phyloP scores from a whole-genome alignment of 768 basidiomycete species.

The Rickenella mellea region DNA sequence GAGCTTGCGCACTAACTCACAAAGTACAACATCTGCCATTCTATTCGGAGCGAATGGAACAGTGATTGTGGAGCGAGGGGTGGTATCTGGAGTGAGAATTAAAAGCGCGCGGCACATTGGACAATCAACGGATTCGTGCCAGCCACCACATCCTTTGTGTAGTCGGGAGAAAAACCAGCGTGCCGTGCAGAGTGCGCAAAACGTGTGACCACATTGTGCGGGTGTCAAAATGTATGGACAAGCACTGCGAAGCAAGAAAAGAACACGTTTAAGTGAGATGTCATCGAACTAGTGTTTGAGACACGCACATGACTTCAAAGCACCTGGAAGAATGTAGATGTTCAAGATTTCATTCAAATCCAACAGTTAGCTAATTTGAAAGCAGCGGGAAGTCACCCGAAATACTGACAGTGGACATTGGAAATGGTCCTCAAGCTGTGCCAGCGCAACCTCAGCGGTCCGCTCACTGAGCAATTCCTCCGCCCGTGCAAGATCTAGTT shows the following conservation, averaged over 20 bases:
- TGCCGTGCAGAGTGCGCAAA: conserved; percentile 56
- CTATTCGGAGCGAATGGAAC: conserved; percentile 62
- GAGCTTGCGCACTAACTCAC: no score
- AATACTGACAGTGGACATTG: conserved; percentile 50
- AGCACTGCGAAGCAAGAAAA: conserved; percentile 33
- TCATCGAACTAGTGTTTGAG: no score
- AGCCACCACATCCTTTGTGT: conserved; percentile 51
- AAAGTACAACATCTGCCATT: conserved; percentile 38
- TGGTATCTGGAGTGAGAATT: conserved; percentile 37
- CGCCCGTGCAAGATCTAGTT: conserved; percentile 22
- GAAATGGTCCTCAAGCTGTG: conserved; percentile 52
- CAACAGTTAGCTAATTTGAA: not conserved
- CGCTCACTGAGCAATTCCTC: conserved; percentile 34
- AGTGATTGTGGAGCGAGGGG: conserved; percentile 38
- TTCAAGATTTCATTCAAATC: conserved; percentile 1
- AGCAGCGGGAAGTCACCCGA: not conserved
- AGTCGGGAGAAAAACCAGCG: conserved; percentile 63
- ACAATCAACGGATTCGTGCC: conserved; percentile 62
- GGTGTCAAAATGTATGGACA: conserved; percentile 49
- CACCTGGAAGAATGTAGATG: conserved; percentile 32
- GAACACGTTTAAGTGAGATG: no score
- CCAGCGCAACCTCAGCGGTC: conserved; percentile 32
- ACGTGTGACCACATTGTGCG: conserved; percentile 55
- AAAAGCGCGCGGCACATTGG: conserved; percentile 52
- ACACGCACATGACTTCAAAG: conserved; percentile 44